A percentile compares a stretch with the other conserved stretches of the same genome.
phyloP scores from a whole-genome alignment of 2,329 filamentous ascomycete genomes.

The Diaporthe destruens region DNA sequence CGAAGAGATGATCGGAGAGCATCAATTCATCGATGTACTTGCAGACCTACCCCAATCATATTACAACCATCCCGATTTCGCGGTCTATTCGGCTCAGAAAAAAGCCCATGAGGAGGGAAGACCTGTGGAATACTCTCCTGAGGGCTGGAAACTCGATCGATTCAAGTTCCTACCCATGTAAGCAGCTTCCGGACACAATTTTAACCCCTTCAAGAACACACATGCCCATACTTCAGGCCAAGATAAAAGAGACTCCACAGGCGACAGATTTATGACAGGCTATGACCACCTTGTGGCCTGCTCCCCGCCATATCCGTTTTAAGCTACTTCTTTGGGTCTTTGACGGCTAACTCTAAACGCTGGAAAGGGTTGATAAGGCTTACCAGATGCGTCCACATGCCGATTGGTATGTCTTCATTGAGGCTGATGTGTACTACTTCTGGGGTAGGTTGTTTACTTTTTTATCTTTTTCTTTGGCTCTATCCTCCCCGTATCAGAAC shows the following conservation, averaged over 20 bases:
- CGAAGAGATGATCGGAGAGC: background rate
- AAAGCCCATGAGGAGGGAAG: background rate
- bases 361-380: background rate
- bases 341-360: too few relatives aligned
- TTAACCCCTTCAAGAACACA: too few relatives aligned
- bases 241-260: too few relatives aligned
- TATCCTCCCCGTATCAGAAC: too few relatives aligned
- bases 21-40: background rate
- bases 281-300: too few relatives aligned
- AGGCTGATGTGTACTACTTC: constrained; percentile 20
- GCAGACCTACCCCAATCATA: constrained; percentile 1
- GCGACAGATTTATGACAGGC: too few relatives aligned
- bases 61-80: background rate
- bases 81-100: background rate
- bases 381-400: constrained; percentile 2
- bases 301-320: too few relatives aligned
- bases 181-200: too few relatives aligned
- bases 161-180: background rate
- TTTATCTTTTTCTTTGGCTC: too few relatives aligned
- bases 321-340: too few relatives aligned
- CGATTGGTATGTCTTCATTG: constrained; percentile 9
- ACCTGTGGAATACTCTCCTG: background rate
- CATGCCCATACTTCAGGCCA: too few relatives aligned
- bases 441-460: background rate
- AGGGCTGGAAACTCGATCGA: constrained; percentile 16